These are phyloP conservation scores for Neobulgaria alba DNA, from an alignment of 2,329 filamentous ascomycete genomes.

Conservation along the genomic window DNA sequence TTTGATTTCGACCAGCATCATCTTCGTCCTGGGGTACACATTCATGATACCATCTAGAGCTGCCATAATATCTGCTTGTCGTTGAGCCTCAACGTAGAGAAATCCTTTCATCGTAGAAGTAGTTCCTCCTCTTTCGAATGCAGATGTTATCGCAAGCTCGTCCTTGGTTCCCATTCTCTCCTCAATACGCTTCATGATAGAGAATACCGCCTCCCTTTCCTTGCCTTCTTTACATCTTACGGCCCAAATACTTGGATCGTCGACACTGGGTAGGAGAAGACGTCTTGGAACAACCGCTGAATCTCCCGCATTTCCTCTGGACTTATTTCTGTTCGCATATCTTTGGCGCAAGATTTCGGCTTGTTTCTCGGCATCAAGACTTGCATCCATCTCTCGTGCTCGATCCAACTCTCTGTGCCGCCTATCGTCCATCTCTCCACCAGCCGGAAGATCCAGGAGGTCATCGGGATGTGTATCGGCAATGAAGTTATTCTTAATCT, in stretches of 20 bases:
- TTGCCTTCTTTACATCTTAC: conserved; percentile 92
- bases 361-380: conserved; percentile 88
- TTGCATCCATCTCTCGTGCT: conserved; percentile 76
- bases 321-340: conserved; percentile 74
- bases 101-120: conserved; percentile 83
- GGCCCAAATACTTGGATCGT: conserved; percentile 94
- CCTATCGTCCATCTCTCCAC: conserved; percentile 78
- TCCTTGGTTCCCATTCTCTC: conserved; percentile 72
- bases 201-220: conserved; percentile 82
- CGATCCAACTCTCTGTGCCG: conserved; percentile 91
- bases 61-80: conserved; percentile 75
- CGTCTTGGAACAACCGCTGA: conserved; percentile 75
- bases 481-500: conserved; percentile 69
- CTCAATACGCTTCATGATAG: conserved; percentile 80
- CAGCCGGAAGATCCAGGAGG: conserved; percentile 63
- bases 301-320: conserved; percentile 56
- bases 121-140: conserved; percentile 77
- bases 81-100: conserved; percentile 87
- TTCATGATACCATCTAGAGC: conserved; percentile 80
- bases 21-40: conserved; percentile 80
- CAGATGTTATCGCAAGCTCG: conserved; percentile 75
- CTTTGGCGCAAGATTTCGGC: conserved; percentile 79
- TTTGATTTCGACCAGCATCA: conserved; percentile 85
- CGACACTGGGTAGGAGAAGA: conserved; percentile 80
- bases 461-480: conserved; percentile 89